phyloP scores from a whole-genome alignment of 345 rosid genomes.

The Rubroshorea leprosula region DNA sequence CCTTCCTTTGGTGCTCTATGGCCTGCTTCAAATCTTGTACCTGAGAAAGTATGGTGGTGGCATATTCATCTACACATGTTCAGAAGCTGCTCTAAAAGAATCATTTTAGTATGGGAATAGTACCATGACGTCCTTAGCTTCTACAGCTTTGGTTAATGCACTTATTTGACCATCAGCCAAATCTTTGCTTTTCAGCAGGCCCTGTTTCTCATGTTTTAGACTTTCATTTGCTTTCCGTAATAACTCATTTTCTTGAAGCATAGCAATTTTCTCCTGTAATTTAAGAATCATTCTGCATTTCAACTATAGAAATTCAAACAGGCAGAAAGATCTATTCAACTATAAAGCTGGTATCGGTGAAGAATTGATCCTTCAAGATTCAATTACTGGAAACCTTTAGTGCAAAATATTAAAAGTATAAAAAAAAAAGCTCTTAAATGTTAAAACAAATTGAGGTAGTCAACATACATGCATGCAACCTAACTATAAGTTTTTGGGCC shows the following conservation, averaged over 20 bases:
- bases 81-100: slow-evolving; percentile 14
- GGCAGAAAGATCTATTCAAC: slow-evolving; percentile 1
- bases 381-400: neutral
- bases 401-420: neutral
- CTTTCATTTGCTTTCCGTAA: slow-evolving; percentile 51
- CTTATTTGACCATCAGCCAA: slow-evolving; percentile 60
- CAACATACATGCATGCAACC: slow-evolving; percentile 19
- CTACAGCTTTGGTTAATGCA: slow-evolving; percentile 62
- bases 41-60: slow-evolving; percentile 38
- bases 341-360: slow-evolving; percentile 3
- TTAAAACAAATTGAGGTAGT: neutral
- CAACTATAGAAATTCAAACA: slow-evolving; percentile 12
- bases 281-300: slow-evolving; percentile 7
- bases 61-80: slow-evolving; percentile 17
- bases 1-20: slow-evolving; percentile 65
- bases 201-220: slow-evolving; percentile 51
- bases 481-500: too few relatives aligned
- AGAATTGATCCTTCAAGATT: neutral
- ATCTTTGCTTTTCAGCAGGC: slow-evolving; percentile 54
- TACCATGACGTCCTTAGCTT: slow-evolving; percentile 84
- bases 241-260: slow-evolving; percentile 71
- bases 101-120: slow-evolving; percentile 15
- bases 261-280: slow-evolving; percentile 85
- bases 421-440: too few relatives aligned
- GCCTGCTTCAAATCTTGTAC: slow-evolving; percentile 68